These are phyloP conservation scores for Cryphonectria radicalis DNA, from an alignment of 2,329 filamentous ascomycete genomes.

Conservation along the genomic window DNA sequence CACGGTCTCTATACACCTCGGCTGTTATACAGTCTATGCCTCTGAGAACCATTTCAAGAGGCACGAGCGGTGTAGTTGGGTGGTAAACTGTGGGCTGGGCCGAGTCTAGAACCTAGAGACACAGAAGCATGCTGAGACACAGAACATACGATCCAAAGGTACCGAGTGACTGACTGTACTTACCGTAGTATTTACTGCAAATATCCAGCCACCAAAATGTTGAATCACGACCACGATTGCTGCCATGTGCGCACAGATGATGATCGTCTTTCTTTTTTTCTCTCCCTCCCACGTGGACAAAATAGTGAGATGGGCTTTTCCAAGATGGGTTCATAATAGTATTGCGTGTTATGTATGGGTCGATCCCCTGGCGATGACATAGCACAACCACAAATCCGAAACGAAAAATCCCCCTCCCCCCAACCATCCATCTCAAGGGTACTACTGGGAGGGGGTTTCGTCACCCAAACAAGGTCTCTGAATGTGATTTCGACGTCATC, in stretches of 20 bases:
- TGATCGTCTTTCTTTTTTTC: not conserved
- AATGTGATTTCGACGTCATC: conserved; percentile 22
- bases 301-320: not conserved
- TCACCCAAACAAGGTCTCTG: conserved; percentile 14
- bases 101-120: too few species aligned
- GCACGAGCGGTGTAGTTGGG: too few species aligned
- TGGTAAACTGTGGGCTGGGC: too few species aligned
- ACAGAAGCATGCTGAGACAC: not conserved
- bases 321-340: not conserved
- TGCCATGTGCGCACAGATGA: not conserved
- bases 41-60: too few species aligned
- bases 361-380: conserved; percentile 26
- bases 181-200: not conserved
- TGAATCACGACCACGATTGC: not conserved
- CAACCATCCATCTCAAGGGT: not conserved
- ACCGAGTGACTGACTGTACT: not conserved
- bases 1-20: too few species aligned
- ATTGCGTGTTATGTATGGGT: conserved; percentile 5
- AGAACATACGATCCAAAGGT: not conserved
- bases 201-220: not conserved
- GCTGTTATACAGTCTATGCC: too few species aligned
- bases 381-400: conserved; percentile 6
- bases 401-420: not conserved
- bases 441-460: not conserved
- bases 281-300: not conserved